phyloP scores from a whole-genome alignment of 2,329 filamentous ascomycete genomes.

The Fusarium tupiense region DNA sequence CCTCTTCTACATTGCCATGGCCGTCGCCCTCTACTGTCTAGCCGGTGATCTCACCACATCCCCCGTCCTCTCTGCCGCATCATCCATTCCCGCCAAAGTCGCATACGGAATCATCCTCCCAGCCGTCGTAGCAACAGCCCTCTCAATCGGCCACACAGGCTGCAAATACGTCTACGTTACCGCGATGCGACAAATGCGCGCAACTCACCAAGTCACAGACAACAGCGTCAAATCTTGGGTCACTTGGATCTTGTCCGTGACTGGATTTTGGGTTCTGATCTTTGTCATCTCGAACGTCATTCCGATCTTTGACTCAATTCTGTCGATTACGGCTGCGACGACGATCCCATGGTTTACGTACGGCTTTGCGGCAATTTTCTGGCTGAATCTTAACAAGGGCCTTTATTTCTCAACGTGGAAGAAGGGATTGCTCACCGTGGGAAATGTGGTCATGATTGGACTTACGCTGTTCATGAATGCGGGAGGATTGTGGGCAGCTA shows the following conservation, averaged over 20 bases:
- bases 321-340: slow-evolving; percentile 40
- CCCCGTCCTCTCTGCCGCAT: slow-evolving; percentile 37
- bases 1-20: slow-evolving; percentile 39
- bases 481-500: slow-evolving; percentile 39
- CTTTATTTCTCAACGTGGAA: slow-evolving; percentile 32
- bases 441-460: slow-evolving; percentile 34
- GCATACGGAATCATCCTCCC: slow-evolving; percentile 42
- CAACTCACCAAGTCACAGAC: slow-evolving; percentile 29
- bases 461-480: slow-evolving; percentile 40
- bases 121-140: slow-evolving; percentile 37
- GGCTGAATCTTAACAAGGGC: slow-evolving; percentile 38
- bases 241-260: slow-evolving; percentile 38
- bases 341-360: slow-evolving; percentile 44
- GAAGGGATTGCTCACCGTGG: slow-evolving; percentile 25
- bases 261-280: slow-evolving; percentile 39
- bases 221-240: slow-evolving; percentile 42
- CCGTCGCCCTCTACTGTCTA: slow-evolving; percentile 39
- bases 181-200: slow-evolving; percentile 29
- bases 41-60: slow-evolving; percentile 36
- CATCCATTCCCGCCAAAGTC: slow-evolving; percentile 37
- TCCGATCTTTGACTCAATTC: slow-evolving; percentile 44
- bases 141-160: slow-evolving; percentile 41
- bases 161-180: slow-evolving; percentile 41
- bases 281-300: slow-evolving; percentile 44
- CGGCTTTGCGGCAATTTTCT: slow-evolving; percentile 38